phyloP scores from a whole-genome alignment of 768 basidiomycete species.

The Pleurotus pulmonarius region DNA sequence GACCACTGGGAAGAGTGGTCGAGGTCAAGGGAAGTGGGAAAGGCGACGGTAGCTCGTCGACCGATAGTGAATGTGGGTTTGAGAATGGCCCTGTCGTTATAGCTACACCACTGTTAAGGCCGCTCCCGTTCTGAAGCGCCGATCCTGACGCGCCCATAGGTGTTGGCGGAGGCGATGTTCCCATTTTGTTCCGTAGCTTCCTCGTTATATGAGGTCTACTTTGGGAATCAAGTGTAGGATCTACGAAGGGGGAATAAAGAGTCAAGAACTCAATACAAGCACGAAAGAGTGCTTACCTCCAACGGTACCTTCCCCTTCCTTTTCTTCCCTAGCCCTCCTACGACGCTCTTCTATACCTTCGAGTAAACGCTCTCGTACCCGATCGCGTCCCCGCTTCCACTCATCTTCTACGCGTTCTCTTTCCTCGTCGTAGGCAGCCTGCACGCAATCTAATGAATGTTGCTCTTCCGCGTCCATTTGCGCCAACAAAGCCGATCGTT shows the following conservation, averaged over 20 bases:
- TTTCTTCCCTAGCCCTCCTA: conserved; percentile 78
- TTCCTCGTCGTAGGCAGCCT: conserved; percentile 76
- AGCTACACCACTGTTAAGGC: conserved; percentile 42
- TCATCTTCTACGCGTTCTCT: conserved; percentile 78
- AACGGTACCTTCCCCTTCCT: conserved; percentile 81
- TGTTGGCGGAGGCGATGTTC: conserved; percentile 68
- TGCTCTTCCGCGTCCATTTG: conserved; percentile 67
- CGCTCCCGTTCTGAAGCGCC: conserved; percentile 31
- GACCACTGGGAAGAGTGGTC: conserved; percentile 36
- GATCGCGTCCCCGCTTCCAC: conserved; percentile 70
- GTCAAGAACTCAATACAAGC: conserved; percentile 6
- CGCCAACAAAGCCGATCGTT: conserved; percentile 71
- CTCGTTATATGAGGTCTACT: conserved; percentile 79
- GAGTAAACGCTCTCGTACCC: conserved; percentile 71
- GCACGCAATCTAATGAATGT: conserved; percentile 60
- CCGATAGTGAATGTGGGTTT: conserved; percentile 81
- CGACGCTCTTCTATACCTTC: conserved; percentile 85
- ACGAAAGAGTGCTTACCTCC: conserved; percentile 44
- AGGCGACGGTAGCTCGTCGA: conserved; percentile 84
- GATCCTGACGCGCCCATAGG: conserved; percentile 43
- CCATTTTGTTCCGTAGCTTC: conserved; percentile 78
- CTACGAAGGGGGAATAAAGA: conserved; percentile 28
- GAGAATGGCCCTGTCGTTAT: conserved; percentile 67
- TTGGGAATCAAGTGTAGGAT: conserved; percentile 71
- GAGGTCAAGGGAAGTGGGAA: conserved; percentile 74